These are phyloP conservation scores for Lagenidium giganteum DNA, from an alignment of 352 stramenopile genomes.

Conservation along the genomic window DNA sequence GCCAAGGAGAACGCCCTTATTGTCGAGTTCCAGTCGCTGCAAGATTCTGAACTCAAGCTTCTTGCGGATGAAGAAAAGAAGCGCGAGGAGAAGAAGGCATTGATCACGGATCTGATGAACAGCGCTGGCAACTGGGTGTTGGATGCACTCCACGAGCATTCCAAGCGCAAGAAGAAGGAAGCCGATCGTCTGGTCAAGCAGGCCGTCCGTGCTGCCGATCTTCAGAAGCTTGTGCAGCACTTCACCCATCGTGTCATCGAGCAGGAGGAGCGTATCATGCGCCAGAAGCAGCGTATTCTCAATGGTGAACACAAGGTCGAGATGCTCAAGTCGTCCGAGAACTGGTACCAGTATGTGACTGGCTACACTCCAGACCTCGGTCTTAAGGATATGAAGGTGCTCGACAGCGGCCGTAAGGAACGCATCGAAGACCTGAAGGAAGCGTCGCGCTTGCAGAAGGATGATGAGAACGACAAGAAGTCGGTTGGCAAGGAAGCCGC, in stretches of 20 bases:
- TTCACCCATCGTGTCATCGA: constrained; percentile 88
- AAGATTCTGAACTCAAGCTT: constrained; percentile 73
- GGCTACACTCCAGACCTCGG: constrained; percentile 62
- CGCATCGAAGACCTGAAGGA: constrained; percentile 75
- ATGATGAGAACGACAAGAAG: constrained; percentile 79
- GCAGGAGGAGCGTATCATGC: constrained; percentile 87
- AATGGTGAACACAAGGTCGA: constrained; percentile 88
- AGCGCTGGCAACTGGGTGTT: constrained; percentile 84
- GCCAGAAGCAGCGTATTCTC: constrained; percentile 86
- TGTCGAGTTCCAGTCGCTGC: constrained; percentile 58
- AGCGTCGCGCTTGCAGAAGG: constrained; percentile 75
- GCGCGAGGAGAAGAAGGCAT: constrained; percentile 85
- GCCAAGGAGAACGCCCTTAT: constrained; percentile 70
- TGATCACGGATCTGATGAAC: constrained; percentile 84
- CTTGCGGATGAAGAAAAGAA: constrained; percentile 77
- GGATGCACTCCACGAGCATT: constrained; percentile 79
- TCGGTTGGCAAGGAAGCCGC: constrained; percentile 56
- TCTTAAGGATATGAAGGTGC: constrained; percentile 83
- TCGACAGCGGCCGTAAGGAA: constrained; percentile 61
- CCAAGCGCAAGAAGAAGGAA: constrained; percentile 84
- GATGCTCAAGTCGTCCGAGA: constrained; percentile 88
- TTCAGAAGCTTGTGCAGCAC: constrained; percentile 86
- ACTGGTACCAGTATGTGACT: constrained; percentile 88
- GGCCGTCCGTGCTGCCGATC: constrained; percentile 70
- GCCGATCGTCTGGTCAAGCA: constrained; percentile 82